Base-by-base conservation (phyloP, 495 filamentous ascomycete genomes). In the Ramalina intermedia region DNA sequence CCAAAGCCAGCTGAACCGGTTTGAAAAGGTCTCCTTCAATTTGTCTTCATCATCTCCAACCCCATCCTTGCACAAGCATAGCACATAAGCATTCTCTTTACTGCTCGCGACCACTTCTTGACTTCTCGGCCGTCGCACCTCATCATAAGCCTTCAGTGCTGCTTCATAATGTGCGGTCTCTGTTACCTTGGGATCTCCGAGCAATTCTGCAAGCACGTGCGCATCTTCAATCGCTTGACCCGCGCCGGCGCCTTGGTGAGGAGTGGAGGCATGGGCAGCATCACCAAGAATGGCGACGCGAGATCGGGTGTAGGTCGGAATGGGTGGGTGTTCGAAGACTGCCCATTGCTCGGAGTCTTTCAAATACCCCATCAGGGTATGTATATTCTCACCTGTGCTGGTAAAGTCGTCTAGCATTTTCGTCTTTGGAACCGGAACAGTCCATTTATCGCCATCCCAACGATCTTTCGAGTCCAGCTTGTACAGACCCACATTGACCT, bases 151-250 rank as follows among this genome's bases (percentile, higher is more conserved):
- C 20, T 63, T 57, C 43, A 87, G 83, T 0, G 69, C 81, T n/a
- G 61, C 66, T 27, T 64, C 61, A 0, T 79, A 53, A 33, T 72
- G 66, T 11, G 20, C 20, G 9, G 36, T 14, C 46, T 51, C 48
- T 2, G 48, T 49, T 0, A 56, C 52, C 14, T 58, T 59, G 16
- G 71, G 61, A 43, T 75, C 66, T 9, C 66, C 69, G 2, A 85
- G 61, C 0, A 85, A 56, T n/a, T 69, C 66, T 12, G 71, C 66
- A 1, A 85, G 62, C 12, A 83, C 67, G 42, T 71, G 71, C 6
- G 78, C 73, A 61, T 85, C 82, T 56, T 85, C 82, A 29, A 85
- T 74, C 3, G 78, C 76, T 63, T 80, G 74, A 0, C 81, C 80
- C 0, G 80, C 80, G 1, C 81, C 82, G 1, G 80, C 69, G 8